Conservation (phyloP, 257 asterid species). For the Solanum clarkiae region DNA sequence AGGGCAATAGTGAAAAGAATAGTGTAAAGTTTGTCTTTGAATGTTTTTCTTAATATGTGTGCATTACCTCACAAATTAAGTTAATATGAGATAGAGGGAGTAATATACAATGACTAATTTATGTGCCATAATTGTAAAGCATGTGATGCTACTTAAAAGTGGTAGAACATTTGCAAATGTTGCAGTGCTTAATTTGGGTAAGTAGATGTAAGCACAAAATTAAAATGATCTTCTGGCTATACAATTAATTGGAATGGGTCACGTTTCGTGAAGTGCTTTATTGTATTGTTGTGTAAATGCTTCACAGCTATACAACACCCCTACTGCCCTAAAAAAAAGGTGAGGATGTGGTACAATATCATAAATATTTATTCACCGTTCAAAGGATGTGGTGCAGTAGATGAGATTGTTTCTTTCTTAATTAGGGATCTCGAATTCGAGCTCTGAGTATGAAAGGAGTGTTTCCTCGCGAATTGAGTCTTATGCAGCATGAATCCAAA, state of each 20-base stretch:
- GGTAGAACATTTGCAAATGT: neutral
- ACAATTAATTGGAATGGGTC: neutral
- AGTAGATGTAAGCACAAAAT: neutral
- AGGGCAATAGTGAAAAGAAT: too few species aligned
- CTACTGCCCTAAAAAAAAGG: neutral
- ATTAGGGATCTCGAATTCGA: fast-evolving
- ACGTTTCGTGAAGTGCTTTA: neutral
- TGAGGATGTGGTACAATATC: neutral
- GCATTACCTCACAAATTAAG: too few species aligned
- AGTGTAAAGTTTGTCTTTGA: too few species aligned
- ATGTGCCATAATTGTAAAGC: neutral
- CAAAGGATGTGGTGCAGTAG: too few species aligned
- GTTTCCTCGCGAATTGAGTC: too few species aligned
- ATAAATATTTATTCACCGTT: neutral
- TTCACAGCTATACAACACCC: neutral
- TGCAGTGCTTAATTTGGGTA: neutral
- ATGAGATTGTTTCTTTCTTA: too few species aligned
- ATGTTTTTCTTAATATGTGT: too few species aligned
- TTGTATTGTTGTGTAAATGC: conserved; percentile 29
- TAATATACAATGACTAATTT: neutral
- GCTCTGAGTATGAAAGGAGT: too few species aligned
- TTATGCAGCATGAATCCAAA: too few species aligned
- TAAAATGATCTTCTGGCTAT: conserved; percentile 1
- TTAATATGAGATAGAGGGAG: too few species aligned
- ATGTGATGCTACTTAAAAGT: neutral